These are phyloP conservation scores for Raphanus sativus DNA, from an alignment of 345 rosid genomes.

Conservation along the genomic window DNA sequence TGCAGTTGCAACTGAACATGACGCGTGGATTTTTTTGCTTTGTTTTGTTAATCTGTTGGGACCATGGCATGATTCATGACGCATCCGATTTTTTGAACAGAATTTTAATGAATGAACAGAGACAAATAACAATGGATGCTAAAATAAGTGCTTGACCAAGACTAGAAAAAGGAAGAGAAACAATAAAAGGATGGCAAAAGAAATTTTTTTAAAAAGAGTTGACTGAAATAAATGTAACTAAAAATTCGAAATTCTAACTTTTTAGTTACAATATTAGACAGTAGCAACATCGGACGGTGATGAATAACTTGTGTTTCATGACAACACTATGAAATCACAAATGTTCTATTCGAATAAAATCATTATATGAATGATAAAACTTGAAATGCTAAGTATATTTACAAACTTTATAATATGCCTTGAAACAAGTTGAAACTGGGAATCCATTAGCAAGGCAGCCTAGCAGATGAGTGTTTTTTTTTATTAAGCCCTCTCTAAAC, in stretches of 20 bases:
- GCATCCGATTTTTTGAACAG: neutral
- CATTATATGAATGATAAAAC: neutral
- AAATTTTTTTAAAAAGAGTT: neutral
- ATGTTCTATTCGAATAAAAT: slow-evolving; percentile 24
- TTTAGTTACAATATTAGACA: neutral
- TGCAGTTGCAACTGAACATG: slow-evolving; percentile 37
- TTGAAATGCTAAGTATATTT: slow-evolving; percentile 20
- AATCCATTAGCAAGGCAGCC: neutral
- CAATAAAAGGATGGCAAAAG: neutral
- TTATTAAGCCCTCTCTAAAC: neutral
- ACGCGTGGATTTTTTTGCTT: slow-evolving; percentile 4
- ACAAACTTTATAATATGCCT: slow-evolving; percentile 24
- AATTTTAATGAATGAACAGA: neutral
- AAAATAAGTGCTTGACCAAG: neutral
- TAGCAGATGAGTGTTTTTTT: neutral
- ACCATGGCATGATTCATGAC: slow-evolving; percentile 28
- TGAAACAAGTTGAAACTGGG: neutral
- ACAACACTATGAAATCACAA: slow-evolving; percentile 23
- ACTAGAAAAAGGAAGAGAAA: neutral
- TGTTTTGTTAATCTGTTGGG: slow-evolving; percentile 25
- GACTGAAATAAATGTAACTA: slow-evolving; percentile 6
- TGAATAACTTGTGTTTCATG: neutral
- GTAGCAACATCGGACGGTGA: slow-evolving; percentile 1
- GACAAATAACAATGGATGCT: neutral
- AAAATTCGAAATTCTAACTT: slow-evolving; percentile 26